Evolutionary conservation across 768 basidiomycete genomes (phyloP), one percentile per base, ranked within the genome.

Genomic region (Russula compacta): DNA sequence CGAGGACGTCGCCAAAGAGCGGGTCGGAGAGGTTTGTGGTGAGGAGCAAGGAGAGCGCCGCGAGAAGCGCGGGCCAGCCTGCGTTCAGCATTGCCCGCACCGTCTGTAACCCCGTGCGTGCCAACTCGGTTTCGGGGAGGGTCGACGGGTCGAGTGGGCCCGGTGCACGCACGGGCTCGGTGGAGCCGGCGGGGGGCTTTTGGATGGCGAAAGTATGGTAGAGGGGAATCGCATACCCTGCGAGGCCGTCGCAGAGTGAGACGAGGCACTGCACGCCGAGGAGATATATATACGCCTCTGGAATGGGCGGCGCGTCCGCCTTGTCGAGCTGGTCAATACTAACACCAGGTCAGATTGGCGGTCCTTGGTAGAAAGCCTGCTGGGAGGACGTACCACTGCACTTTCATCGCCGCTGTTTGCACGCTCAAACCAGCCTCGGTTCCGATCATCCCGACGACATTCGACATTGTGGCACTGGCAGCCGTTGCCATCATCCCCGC

Each of bases 251-350:
- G 62, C 88, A 92, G 2, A 99, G 75, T 0, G 90, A 85, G 33
- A 88, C 81, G 9, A 98, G 79, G 68, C 89, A 94, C 67, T 98
- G 94, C 0, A 97, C 81, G 0, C 85, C 91, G 1, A 99, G 81
- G 8, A 99, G 86, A 69, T 95, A 95, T 64, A 95, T 81, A 70
- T 99, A 98, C 4, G 89, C 80, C 60, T 99, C 97, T 0, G 97
- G 95, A 56, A 98, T 94, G 0, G 84, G 79, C 0, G 97, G 97
- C 0, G 94, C 84, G 67, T 99, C 97, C 0, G 92, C 89, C 72
- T 99, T 99, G 76, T 99, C 95, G 12, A 98, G 83, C 72, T 98
- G 97, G 71, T 99, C 95, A 67, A 99, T 98, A 71, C 95, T 97
- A 42, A 24, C 24, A 19, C 5, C 8, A 40, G 24, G 29, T 36